Evolutionary conservation across 108 stramenopile species (phyloP), one percentile per base, ranked within the genome.

Genomic region (Skeletonema marinoi): DNA sequence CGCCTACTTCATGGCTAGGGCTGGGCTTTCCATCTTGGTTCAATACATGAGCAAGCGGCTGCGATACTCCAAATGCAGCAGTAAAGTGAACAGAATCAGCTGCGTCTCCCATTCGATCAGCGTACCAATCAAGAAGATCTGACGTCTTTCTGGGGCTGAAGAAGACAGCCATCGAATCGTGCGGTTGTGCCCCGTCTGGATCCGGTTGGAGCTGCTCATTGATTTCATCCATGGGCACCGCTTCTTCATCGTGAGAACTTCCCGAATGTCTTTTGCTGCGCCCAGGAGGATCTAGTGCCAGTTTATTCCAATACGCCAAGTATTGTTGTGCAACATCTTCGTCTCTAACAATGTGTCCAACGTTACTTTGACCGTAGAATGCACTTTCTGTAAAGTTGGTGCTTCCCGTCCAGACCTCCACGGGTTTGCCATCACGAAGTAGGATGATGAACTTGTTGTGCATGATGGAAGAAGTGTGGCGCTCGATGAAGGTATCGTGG

Each of bases 401-500:
- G 11, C 70, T 71, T 3, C 81, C 81, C 5, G 81, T 82, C 74
- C 74, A 82, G 16, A 75, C 65, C 65, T 66, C 35, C 13, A 63
- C 16, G 1, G 81, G 71, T 14, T 1, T 42, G 10, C 70, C 74
- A 25, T 76, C 69, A 33, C 62, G 54, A 25, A 76, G 1, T 4
- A 82, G 74, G 32, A 68, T 72, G 66, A 82, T 82, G 75, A 82
- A 82, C 32, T 82, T 82, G 51, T 82, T 82, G 33, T 82, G 81
- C 81, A 82, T 82, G 32, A 82, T 36, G 38, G 74, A 70, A 3
- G 74, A 65, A 41, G 70, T 75, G 54, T 82, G 81, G 17, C 81
- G 74, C 67, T 82, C 81, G 21, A 82, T 76, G 51, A 82, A 82
- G 4, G 81, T 82, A 33, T 72, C 60, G 32, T 75, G 59, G 19